phyloP scores from a whole-genome alignment of 768 basidiomycete genomes.

The Suillus hirtellus region DNA sequence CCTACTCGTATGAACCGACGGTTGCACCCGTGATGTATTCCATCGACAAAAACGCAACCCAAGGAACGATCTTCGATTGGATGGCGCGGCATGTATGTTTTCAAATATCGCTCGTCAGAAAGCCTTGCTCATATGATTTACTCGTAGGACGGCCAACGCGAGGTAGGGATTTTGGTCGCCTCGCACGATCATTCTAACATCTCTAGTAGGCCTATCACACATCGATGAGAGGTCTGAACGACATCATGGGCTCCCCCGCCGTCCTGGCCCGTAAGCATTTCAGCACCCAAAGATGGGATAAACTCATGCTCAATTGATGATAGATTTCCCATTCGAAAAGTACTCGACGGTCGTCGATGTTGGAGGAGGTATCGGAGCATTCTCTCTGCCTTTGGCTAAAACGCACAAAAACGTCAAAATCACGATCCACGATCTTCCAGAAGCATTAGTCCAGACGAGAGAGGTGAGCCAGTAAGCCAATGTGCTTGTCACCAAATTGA shows the following conservation, averaged over 20 bases:
- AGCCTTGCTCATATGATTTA: neutral
- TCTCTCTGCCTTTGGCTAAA: slow-evolving; percentile 30
- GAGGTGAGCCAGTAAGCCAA: slow-evolving; percentile 5
- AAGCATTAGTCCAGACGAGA: slow-evolving; percentile 23
- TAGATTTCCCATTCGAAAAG: too few relatives aligned
- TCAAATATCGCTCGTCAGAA: too few relatives aligned
- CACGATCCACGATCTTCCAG: slow-evolving; percentile 33
- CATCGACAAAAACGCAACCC: slow-evolving; percentile 19
- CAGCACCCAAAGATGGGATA: too few relatives aligned
- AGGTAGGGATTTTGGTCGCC: slow-evolving; percentile 15
- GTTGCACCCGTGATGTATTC: slow-evolving; percentile 25
- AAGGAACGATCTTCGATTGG: slow-evolving; percentile 26
- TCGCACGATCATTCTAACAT: neutral
- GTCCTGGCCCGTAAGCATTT: too few relatives aligned
- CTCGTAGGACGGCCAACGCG: slow-evolving; percentile 20
- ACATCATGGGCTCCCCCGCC: slow-evolving; percentile 8
- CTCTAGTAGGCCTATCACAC: slow-evolving; percentile 21
- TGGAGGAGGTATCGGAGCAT: slow-evolving; percentile 35
- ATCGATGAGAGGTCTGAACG: slow-evolving; percentile 25
- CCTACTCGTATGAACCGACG: slow-evolving; percentile 22
- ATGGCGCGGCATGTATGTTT: slow-evolving; percentile 23
- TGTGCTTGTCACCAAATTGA: slow-evolving; percentile 6
- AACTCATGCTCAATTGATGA: too few relatives aligned
- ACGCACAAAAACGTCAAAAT: slow-evolving; percentile 30
- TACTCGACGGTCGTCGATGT: slow-evolving; percentile 32